Conservation (phyloP, 1,284 basidiomycete species). For the Puccinia triticina region DNA sequence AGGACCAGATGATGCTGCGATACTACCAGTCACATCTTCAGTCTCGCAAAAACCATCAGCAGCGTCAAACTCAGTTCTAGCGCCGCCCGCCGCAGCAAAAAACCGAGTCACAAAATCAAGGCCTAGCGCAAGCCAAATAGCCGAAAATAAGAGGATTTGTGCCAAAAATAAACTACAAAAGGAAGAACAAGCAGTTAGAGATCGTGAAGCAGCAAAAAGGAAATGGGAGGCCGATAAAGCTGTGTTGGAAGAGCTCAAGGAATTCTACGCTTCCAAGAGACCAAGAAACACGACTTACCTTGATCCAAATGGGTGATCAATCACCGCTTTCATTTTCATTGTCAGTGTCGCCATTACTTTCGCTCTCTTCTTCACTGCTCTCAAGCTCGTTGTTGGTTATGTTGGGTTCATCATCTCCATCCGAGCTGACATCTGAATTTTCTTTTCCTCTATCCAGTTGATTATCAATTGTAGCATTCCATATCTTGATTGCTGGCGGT, state of each 20-base stretch:
- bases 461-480: not conserved
- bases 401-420: not conserved
- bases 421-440: not conserved
- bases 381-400: not conserved
- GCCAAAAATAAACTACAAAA: not conserved
- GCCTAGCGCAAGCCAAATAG: not conserved
- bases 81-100: too few species aligned
- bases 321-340: not conserved
- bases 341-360: not conserved
- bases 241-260: not conserved
- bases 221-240: not conserved
- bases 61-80: not conserved
- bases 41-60: not conserved
- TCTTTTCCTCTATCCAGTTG: not conserved
- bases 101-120: not conserved
- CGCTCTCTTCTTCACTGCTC: too few species aligned
- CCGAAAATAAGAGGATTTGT: not conserved
- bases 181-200: not conserved
- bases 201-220: not conserved
- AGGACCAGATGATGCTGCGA: not conserved
- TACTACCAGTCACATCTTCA: too few species aligned
- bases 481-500: not conserved
- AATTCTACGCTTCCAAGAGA: not conserved
- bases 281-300: too few species aligned
- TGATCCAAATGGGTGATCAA: not conserved